phyloP scores from a whole-genome alignment of 1,284 basidiomycete genomes.

The Cutaneotrichosporon sp. region DNA sequence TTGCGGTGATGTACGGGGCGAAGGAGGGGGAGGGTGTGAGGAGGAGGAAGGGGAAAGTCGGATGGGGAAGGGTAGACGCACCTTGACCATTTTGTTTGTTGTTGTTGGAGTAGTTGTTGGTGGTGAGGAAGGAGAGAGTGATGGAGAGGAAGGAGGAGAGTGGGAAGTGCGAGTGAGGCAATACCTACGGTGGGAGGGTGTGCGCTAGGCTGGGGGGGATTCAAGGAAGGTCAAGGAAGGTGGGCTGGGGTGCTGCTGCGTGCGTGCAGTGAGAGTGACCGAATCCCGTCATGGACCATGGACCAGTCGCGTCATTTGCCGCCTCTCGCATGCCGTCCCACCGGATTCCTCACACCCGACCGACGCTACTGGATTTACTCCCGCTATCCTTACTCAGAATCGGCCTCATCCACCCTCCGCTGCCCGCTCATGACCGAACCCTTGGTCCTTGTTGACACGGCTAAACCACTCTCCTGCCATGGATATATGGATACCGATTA shows the following conservation, averaged over 20 bases:
- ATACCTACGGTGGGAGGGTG: background rate
- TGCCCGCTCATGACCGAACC: background rate
- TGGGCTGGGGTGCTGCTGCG: background rate
- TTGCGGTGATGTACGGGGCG: no score
- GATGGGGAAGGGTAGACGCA: slow-evolving; percentile 3
- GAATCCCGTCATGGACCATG: background rate
- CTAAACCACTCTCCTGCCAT: background rate
- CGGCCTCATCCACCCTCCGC: slow-evolving; percentile 1
- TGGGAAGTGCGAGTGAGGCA: background rate
- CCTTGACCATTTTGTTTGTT: slow-evolving; percentile 14
- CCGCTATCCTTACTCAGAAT: background rate
- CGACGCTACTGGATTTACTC: slow-evolving; percentile 5
- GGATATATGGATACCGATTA: no score
- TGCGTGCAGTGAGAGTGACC: background rate
- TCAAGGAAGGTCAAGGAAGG: background rate
- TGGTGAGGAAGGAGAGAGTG: slow-evolving; percentile 4
- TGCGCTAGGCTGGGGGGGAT: background rate
- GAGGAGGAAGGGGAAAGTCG: no score
- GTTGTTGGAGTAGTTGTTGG: background rate
- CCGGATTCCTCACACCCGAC: background rate
- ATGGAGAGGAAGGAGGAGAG: slow-evolving; percentile 5
- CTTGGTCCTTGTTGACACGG: background rate
- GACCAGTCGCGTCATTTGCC: background rate
- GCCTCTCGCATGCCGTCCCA: background rate
- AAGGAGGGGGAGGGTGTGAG: background rate